Evolutionary conservation across 2,329 filamentous ascomycete species (phyloP).

Genomic region (Lachnum nothofagi): DNA sequence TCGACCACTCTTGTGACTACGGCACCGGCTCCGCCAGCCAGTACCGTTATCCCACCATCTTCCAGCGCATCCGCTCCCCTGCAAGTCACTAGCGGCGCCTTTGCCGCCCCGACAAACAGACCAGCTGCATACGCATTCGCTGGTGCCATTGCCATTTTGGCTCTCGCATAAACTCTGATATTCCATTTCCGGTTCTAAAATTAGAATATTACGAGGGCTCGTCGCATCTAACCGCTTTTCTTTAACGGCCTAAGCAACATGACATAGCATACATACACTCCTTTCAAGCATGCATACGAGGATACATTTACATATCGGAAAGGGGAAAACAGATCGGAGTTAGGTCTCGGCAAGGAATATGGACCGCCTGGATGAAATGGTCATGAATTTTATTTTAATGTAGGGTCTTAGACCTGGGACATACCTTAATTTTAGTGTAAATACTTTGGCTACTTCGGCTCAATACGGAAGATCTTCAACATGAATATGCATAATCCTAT

Average conservation of each 20-base stretch:
- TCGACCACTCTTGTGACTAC: slow-evolving; percentile 3
- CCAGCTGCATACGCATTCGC: slow-evolving; percentile 24
- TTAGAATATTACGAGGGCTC: not conserved
- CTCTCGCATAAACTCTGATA: slow-evolving; percentile 19
- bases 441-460: not conserved
- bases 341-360: not conserved
- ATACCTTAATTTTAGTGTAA: not conserved
- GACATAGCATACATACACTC: not conserved
- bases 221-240: not conserved
- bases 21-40: not conserved
- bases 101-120: slow-evolving; percentile 22
- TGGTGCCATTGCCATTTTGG: slow-evolving; percentile 29
- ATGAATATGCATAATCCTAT: no score
- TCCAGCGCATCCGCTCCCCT: slow-evolving; percentile 19
- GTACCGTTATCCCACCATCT: slow-evolving; percentile 2
- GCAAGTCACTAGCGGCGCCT: slow-evolving; percentile 16
- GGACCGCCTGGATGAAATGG: not conserved
- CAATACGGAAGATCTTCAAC: no score
- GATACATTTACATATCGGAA: not conserved
- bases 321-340: not conserved
- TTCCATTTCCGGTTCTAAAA: not conserved
- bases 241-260: not conserved
- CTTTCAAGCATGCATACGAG: not conserved
- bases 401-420: not conserved
- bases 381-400: not conserved